Evolutionary conservation across 345 rosid species (phyloP), one percentile per base, ranked within the genome.

Genomic region (Citropsis articulata): DNA sequence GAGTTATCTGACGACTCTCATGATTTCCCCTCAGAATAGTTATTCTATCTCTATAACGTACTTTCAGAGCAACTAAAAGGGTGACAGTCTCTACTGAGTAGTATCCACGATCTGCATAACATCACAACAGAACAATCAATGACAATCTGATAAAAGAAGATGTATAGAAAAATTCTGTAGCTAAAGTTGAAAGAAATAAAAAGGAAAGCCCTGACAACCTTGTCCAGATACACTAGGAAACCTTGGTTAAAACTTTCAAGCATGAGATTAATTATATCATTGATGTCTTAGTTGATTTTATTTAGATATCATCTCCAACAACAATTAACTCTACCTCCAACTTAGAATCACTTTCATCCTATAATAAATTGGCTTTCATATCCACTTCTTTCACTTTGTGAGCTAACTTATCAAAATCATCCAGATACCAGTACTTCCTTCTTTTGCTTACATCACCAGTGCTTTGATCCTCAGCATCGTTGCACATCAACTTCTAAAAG

Each of bases 1-100:
- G 91, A 69, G 90, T 86, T 55, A 88, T 88, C 85, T 88, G 91
- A 83, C 91, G 81, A 85, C 91, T 88, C 87, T 88, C 91, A 60
- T 88, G 91, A 30, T 88, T 88, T 77, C 91, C 91, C 83, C 91
- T 86, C 21, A 88, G 80, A 68, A 88, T 88, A 28, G 91, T 88
- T 73, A 88, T 80, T 85, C 91, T 85, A 82, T 88, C 91, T 75
- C 91, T 88, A 67, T 83, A 88, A 68, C 89, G 89, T 50, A 88
- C 89, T 86, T 88, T 88, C 80, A 88, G 79, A 3, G 91, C 91
- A 42, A 88, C 91, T 82, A 88, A 79, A 71, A 88, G 89, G n/a
- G 87, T 80, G 64, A 88, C 89, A 16, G 91, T 88, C 87, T 88
- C 91, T 73, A 88, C 91, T 4, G 91, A 88, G 79, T 88, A 88